phyloP scores from a whole-genome alignment of 2,329 filamentous ascomycete species.

The Pyrenophora graminea region DNA sequence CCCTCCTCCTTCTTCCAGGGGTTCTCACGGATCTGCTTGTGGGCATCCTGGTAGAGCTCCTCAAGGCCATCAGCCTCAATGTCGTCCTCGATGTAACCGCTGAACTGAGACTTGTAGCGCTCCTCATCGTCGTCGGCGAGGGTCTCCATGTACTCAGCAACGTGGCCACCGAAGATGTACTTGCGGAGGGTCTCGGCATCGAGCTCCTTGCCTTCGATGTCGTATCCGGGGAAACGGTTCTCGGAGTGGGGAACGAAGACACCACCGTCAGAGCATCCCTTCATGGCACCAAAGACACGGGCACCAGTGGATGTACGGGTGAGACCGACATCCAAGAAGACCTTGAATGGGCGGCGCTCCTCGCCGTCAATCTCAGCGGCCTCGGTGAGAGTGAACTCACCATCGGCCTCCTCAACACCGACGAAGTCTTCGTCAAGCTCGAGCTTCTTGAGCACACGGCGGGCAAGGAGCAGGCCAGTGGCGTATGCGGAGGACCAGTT shows the following conservation, averaged over 20 bases:
- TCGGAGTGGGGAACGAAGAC: conserved; percentile 97
- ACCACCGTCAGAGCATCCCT: conserved; percentile 98
- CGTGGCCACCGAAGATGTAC: conserved; percentile 99
- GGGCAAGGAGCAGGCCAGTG: conserved; percentile 94
- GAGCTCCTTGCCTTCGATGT: conserved; percentile 97
- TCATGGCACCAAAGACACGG: conserved; percentile 99
- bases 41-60: conserved; percentile 93
- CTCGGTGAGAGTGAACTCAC: conserved; percentile 96
- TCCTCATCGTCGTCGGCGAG: conserved; percentile 99
- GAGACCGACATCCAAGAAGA: conserved; percentile 96
- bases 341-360: conserved; percentile 96
- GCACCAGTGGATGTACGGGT: conserved; percentile 96
- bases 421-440: conserved; percentile 89
- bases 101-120: conserved; percentile 98
- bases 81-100: conserved; percentile 96
- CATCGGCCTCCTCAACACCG: conserved; percentile 95
- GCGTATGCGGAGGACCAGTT: conserved; percentile 99
- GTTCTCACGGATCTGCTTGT: conserved; percentile 96
- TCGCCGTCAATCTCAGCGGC: conserved; percentile 89
- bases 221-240: conserved; percentile 99
- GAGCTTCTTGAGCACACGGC: conserved; percentile 96
- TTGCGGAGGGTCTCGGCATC: conserved; percentile 95
- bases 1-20: conserved; percentile 89
- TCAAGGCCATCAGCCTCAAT: conserved; percentile 95
- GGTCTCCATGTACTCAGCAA: conserved; percentile 99